Evolutionary conservation across 2,329 filamentous ascomycete species (phyloP).

Genomic region (Cryphonectria carpinicola): DNA sequence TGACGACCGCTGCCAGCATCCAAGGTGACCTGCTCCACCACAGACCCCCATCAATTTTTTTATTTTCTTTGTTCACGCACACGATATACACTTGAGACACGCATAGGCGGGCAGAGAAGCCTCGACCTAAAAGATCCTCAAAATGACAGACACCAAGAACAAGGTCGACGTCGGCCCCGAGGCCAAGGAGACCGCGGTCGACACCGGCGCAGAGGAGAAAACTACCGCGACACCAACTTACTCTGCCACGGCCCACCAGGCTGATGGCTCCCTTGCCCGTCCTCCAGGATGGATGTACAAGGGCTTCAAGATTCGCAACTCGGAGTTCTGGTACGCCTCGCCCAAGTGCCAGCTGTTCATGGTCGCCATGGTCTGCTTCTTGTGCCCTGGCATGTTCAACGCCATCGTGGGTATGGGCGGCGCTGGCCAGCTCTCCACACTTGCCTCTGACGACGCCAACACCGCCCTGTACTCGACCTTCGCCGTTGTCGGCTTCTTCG

Average conservation of each 20-base stretch:
- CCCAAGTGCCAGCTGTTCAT: conserved; percentile 73
- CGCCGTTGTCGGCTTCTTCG: conserved; percentile 67
- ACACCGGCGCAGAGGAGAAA: conserved; percentile 3
- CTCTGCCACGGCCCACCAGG: background rate
- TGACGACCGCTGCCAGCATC: background rate
- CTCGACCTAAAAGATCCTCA: background rate
- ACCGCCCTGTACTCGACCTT: conserved; percentile 55
- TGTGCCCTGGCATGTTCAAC: conserved; percentile 72
- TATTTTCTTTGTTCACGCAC: background rate
- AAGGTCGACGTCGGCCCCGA: conserved; percentile 15
- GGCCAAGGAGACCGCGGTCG: background rate
- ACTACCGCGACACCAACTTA: background rate
- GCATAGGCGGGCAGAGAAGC: background rate
- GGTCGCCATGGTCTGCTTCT: conserved; percentile 71
- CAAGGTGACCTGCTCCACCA: background rate
- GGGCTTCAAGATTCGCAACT: conserved; percentile 54
- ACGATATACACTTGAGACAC: background rate
- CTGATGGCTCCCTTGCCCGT: conserved; percentile 34
- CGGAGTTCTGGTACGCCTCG: conserved; percentile 71
- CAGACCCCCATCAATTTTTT: too few relatives aligned
- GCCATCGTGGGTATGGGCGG: conserved; percentile 65
- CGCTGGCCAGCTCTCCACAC: conserved; percentile 58
- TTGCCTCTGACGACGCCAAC: conserved; percentile 61
- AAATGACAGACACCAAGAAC: conserved; percentile 21
- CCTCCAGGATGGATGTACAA: conserved; percentile 71